Percentiles rank a stretch among this genome's conserved stretches.
phyloP scores from a whole-genome alignment of 345 rosid species.

The Eucalyptus fibrosa region DNA sequence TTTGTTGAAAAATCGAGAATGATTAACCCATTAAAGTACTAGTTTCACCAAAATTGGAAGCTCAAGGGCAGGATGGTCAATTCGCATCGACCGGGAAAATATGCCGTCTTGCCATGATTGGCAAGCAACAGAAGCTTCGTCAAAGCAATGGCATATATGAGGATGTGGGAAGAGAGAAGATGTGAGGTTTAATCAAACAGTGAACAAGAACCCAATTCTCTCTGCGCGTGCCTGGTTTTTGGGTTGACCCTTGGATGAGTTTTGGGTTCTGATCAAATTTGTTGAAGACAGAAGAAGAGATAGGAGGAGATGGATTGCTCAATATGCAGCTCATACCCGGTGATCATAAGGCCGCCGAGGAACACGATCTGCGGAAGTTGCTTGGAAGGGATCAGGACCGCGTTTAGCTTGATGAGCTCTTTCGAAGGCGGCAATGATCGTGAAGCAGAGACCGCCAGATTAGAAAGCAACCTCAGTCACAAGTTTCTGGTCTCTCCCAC shows the following conservation, averaged over 20 bases:
- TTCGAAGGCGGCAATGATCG: conserved; percentile 7
- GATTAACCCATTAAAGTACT: background rate
- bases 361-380: conserved; percentile 74
- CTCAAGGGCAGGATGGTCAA: background rate
- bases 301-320: conserved; percentile 61
- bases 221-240: background rate
- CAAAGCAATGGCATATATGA: background rate
- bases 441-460: background rate
- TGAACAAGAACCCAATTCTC: conserved; percentile 5
- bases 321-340: conserved; percentile 65
- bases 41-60: background rate
- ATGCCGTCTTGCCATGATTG: background rate
- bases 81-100: background rate
- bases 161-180: background rate
- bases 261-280: background rate
- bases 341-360: conserved; percentile 71
- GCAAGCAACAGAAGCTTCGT: conserved; percentile 2
- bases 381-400: conserved; percentile 55
- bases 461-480: background rate
- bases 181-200: conserved; percentile 5
- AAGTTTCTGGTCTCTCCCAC: background rate
- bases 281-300: background rate
- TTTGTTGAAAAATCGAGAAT: background rate
- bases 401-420: conserved; percentile 38
- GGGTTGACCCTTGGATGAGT: background rate